Percentiles rank a stretch among this genome's conserved stretches.
Evolutionary conservation across 441 rosid genomes (phyloP).

Genomic region (Aleurites moluccanus): DNA sequence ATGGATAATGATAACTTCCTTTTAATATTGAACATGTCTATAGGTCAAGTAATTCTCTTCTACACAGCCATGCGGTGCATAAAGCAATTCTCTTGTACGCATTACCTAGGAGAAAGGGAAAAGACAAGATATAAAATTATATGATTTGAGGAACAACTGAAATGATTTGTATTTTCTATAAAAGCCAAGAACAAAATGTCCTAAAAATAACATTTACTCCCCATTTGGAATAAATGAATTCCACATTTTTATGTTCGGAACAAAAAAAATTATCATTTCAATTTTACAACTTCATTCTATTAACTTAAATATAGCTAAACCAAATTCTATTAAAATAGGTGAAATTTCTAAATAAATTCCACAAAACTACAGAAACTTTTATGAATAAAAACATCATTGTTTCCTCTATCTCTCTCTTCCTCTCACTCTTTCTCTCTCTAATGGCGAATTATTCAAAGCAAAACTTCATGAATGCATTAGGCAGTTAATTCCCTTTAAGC

Average conservation of each 20-base stretch:
- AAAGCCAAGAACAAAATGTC: not conserved
- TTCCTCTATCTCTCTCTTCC: too few species aligned
- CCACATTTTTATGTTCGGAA: too few species aligned
- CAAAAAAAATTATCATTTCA: too few species aligned
- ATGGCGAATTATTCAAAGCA: not conserved
- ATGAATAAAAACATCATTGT: too few species aligned
- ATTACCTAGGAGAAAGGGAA: not conserved
- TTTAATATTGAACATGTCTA: not conserved
- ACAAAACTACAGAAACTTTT: too few species aligned
- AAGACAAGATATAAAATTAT: not conserved
- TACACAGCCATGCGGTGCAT: not conserved
- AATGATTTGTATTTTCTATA: too few species aligned
- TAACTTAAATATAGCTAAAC: too few species aligned
- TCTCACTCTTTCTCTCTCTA: too few species aligned
- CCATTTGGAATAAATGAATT: too few species aligned
- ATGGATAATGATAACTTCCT: not conserved
- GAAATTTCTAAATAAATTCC: too few species aligned
- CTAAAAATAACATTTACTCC: not conserved
- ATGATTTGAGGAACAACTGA: not conserved
- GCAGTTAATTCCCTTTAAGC: not conserved
- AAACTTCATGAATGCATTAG: not conserved
- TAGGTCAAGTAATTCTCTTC: not conserved
- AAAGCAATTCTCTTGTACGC: not conserved
- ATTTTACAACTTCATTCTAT: too few species aligned
- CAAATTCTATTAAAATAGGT: too few species aligned